Evolutionary conservation across 495 filamentous ascomycete genomes (phyloP).

Genomic region (Penicillium egyptiacum): DNA sequence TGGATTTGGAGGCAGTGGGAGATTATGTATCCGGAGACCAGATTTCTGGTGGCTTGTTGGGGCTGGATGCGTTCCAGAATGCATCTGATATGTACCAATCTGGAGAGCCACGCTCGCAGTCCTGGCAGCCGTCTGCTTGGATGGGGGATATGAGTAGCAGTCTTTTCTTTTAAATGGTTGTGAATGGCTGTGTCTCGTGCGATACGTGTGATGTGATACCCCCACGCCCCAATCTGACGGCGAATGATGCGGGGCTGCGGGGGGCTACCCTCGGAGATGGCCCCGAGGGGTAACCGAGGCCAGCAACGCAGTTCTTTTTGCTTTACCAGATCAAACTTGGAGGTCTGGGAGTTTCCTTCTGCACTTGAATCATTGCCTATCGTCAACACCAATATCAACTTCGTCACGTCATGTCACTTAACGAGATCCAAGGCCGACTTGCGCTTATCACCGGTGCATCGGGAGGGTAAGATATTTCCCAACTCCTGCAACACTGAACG

Average conservation of each 20-base stretch:
- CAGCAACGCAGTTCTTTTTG: constrained; percentile 5
- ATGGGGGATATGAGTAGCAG: constrained; percentile 45
- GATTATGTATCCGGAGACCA: constrained; percentile 54
- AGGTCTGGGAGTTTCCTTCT: neutral
- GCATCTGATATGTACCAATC: constrained; percentile 30
- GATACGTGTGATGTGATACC: neutral
- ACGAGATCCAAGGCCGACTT: constrained; percentile 57
- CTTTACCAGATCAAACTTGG: constrained; percentile 6
- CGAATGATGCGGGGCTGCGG: constrained; percentile 29
- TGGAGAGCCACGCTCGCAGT: constrained; percentile 36
- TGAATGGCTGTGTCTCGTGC: neutral
- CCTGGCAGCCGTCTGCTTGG: constrained; percentile 46
- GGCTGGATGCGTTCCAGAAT: constrained; percentile 43
- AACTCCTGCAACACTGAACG: neutral
- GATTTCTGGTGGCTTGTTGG: constrained; percentile 38
- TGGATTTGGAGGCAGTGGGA: constrained; percentile 56
- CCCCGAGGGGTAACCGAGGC: constrained; percentile 30
- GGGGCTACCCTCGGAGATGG: constrained; percentile 24
- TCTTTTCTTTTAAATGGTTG: constrained; percentile 37
- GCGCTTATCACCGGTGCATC: constrained; percentile 67
- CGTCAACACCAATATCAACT: neutral
- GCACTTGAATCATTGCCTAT: neutral
- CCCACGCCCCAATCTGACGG: constrained; percentile 15
- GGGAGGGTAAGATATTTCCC: constrained; percentile 51
- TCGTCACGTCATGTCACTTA: constrained; percentile 36